Percentiles rank a stretch among this genome's conserved stretches.
phyloP scores from a whole-genome alignment of 495 filamentous ascomycete species.

The Sphaerosporella brunnea region DNA sequence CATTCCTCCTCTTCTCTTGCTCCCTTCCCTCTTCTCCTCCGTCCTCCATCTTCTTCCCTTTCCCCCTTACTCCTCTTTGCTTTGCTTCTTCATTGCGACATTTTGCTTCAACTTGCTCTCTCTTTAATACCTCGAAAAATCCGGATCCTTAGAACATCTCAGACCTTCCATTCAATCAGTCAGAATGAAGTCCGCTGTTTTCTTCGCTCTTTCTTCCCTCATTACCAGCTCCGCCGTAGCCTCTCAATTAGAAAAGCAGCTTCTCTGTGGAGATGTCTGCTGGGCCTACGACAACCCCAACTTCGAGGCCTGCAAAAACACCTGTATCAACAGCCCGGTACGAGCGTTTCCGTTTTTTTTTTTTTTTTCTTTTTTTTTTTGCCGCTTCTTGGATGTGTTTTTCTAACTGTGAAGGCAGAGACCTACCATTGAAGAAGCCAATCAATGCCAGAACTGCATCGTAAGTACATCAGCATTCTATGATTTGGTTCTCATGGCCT shows the following conservation, averaged over 20 bases:
- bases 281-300: slow-evolving; percentile 1
- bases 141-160: background rate
- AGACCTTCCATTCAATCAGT: background rate
- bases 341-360: background rate
- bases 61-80: background rate
- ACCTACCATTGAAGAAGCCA: slow-evolving; percentile 1
- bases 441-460: background rate
- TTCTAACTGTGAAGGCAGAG: background rate
- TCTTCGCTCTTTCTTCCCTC: background rate
- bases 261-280: slow-evolving; percentile 2
- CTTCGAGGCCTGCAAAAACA: background rate
- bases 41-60: background rate
- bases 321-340: background rate
- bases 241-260: background rate
- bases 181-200: background rate
- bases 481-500: too few species aligned
- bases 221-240: background rate
- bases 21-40: background rate
- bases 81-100: background rate
- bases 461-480: background rate
- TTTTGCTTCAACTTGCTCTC: background rate
- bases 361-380: background rate
- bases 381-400: background rate
- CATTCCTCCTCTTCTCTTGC: background rate
- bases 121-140: background rate